Conservation (phyloP, 1,284 basidiomycete genomes). For the Waitea zeae region DNA sequence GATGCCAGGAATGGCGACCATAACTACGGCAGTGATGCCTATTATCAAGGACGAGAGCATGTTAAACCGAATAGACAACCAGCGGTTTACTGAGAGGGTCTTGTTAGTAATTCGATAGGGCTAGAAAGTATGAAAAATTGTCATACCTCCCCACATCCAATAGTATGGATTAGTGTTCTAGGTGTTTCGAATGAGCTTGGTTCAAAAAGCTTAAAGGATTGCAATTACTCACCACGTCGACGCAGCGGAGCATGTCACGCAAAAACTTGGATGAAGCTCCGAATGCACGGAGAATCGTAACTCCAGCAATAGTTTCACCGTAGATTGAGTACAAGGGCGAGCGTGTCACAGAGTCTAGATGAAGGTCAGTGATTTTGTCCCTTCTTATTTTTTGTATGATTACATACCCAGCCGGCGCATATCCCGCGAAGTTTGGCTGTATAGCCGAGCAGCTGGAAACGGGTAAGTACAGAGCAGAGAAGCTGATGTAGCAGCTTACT, state of each 20-base stretch:
- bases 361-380: slow-evolving; percentile 1
- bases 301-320: slow-evolving; percentile 81
- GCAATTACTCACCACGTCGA: slow-evolving; percentile 47
- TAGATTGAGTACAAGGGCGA: slow-evolving; percentile 89
- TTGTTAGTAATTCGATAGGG: slow-evolving; percentile 1
- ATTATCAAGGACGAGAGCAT: slow-evolving; percentile 58
- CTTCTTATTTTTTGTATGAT: not conserved
- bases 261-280: slow-evolving; percentile 79
- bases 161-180: slow-evolving; percentile 68
- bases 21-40: slow-evolving; percentile 52
- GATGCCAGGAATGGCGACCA: slow-evolving; percentile 53
- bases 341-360: slow-evolving; percentile 67
- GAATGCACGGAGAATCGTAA: slow-evolving; percentile 76
- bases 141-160: slow-evolving; percentile 74
- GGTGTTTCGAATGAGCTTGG: slow-evolving; percentile 2
- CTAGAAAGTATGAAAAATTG: slow-evolving; percentile 8
- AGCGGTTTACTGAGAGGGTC: slow-evolving; percentile 45
- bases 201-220: not conserved
- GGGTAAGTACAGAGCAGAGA: not conserved
- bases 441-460: slow-evolving; percentile 29
- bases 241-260: slow-evolving; percentile 69
- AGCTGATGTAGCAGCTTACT: slow-evolving; percentile 21
- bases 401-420: slow-evolving; percentile 66
- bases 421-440: slow-evolving; percentile 78
- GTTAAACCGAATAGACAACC: slow-evolving; percentile 74